Base-by-base conservation (phyloP, 495 filamentous ascomycete species). In the Xeromyces bisporus region DNA sequence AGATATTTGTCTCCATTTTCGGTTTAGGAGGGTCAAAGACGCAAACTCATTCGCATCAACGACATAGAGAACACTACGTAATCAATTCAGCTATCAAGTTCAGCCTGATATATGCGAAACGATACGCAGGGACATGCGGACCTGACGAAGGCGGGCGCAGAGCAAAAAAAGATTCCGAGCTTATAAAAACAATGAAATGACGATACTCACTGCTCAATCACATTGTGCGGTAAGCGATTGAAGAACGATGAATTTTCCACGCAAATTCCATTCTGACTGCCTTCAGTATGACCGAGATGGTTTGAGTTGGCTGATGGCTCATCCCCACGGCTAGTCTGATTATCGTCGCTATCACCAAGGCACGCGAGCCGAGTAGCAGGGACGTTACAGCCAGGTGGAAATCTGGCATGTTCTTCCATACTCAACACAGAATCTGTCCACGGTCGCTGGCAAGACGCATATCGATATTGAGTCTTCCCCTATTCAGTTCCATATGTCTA, bases 41-140 rank as follows among this genome's bases (percentile, higher is more conserved):
- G 82, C 79, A 50, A 91, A 91, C 24, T 71, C 71, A 52, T 82
- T 75, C 31, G 82, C 69, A 41, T 82, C 80, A 24, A 69, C 71
- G 24, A 67, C 58, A 49, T 75, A 72, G 24, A 91, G 69, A 41
- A 87, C 86, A 42, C 82, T 91, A 46, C 14, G 32, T 4, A n/a
- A 26, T 23, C 15, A 28, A 23, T 15, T 38, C 36, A 41, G 46
- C 42, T 44, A n/a, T n/a, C n/a, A 36, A 32, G 8, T 12, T 27
- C 20, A 30, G 31, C 21, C 27, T 31, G 36, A 33, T 40, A 43
- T 13, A 34, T 23, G 16, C 21, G 14, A 12, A 17, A 31, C 21
- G 1, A 29, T 18, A 4, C 11, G 25, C 25, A 13, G 4, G 7
- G 12, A 6, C 25, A 13, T 26, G 14, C 11, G 11, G 3, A 4